Evolutionary conservation across 495 filamentous ascomycete species (phyloP), one percentile per base, ranked within the genome.

Genomic region (Penicillium odoratum): DNA sequence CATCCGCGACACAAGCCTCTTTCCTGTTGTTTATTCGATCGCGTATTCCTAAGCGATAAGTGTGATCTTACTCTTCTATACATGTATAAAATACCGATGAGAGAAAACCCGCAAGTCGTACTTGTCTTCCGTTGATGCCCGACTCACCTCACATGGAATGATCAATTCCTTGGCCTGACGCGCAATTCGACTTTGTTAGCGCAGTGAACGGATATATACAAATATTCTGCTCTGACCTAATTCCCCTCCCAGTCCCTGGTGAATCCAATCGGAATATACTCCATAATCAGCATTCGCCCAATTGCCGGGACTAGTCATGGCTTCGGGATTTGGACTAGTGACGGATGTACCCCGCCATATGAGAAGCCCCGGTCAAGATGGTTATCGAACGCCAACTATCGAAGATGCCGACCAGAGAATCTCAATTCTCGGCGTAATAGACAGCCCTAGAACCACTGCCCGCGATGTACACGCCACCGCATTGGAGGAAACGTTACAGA

Each of bases 321-420:
- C 53, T 15, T 58, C 61, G 52, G 64, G 65, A 29, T 43, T 71
- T n/a, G 63, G 38, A 16, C 38, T 40, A 40, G 15, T 40, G 15
- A 5, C 58, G 13, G 13, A 11, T 16, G 33, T 68, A 11, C 74
- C 76, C 26, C 59, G 69, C 28, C 74, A 81, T 54, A 61, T 78
- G 71, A 63, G 71, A 45, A 70, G 53, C 38, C 76, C 73, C 1
- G 77, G 77, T 10, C 73, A 78, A 13, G 78, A 82, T 43, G 78
- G 79, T 0, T 81, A 77, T 61, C 73, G 76, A 21, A 81, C 79
- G 0, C 79, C 79, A 8, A 78, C 75, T n/a, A 74, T 79, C 30
- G 78, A 81, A 58, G 78, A 81, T 60, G 68, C 76, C 11, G 64
- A 76, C 51, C 63, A 64, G 8, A 62, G 59, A 5, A 62, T 76